Evolutionary conservation across 768 basidiomycete species (phyloP), one percentile per base, ranked within the genome.

Genomic region (Russula earlei): DNA sequence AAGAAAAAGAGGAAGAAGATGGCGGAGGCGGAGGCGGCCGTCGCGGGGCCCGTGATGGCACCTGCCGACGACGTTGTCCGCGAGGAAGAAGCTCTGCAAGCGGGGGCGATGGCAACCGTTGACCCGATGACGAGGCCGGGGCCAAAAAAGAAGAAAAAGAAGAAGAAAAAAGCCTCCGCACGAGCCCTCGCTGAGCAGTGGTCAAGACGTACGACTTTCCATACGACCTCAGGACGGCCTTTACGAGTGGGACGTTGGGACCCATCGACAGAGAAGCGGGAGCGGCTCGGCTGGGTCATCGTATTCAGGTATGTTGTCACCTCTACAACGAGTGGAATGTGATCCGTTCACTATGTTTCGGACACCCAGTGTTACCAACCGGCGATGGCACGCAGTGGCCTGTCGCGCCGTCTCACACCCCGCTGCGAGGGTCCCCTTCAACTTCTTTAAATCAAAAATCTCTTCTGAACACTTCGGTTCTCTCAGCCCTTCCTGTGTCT

Each of bases 1-100:
- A 67, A 67, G 42, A 69, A 74, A 58, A 75, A 73, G 62, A 79
- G 75, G 67, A 80, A 76, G 62, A 77, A 72, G 45, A 71, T 10
- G 14, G 66, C 60, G 41, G 59, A 56, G 60, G 54, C 54, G 36
- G 29, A 1, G 7, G 20, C 29, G 31, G 10, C 9, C 51, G 49
- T 36, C 22, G 44, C 11, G 15, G 34, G 25, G 27, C 22, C 9
- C 51, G 49, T 36, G 27, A 47, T 9, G 15, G 34, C 33, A 22
- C 22, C 17, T 22, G 29, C 46, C 4, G 31, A 31, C 22, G 45
- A 36, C 15, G 45, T 19, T 19, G 33, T n/a, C 22, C 36, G n/a
- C n/a, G n/a, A 8, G 34, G 36, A 42, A 51, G 47, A 17, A 20
- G 38, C 22, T 38, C 36, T 19, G 29, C 43, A 15, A 19, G 19